Base-by-base conservation (phyloP, 2,329 filamentous ascomycete species). In the Trichophyton rubrum region DNA sequence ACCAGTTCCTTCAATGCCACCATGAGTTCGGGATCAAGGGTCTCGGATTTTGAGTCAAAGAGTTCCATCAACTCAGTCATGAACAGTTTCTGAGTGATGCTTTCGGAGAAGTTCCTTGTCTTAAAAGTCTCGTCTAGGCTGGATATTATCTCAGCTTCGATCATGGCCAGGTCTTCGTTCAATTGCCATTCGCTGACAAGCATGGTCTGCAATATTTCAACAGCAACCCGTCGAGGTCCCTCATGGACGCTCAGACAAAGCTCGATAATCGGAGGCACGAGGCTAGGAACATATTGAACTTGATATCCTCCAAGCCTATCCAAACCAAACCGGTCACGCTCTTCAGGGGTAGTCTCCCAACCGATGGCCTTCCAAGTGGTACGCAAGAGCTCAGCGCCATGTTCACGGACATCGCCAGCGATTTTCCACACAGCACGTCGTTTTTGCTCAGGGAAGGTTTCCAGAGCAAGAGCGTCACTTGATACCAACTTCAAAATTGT, bases 171-270 rank as follows among this genome's bases (percentile, higher is more conserved):
- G 70, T 97, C 92, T 70, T 96, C 89, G 70, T 90, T 96, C 64
- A 99, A 75, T 15, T 90, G 91, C 93, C 93, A 99, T 74, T 99
- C 93, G 74, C 91, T 95, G 66, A 97, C 86, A 68, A 99, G 95
- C 93, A 99, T 99, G 2, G 90, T 95, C 72, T 96, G 90, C 63
- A 99, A 75, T 20, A 99, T 88, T 71, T 96, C 89, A 33, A 96
- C 90, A 0, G 92, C 93, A 73, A 95, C 93, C 64, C 84, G 85
- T 62, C 93, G 84, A 61, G 99, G 78, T 2, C 91, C 91, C 71
- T 95, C 90, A 66, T 99, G 93, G 3, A 97, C 90, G 69, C 92
- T 97, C 60, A 99, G 80, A 70, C 93, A 99, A 8, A 99, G 81
- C 73, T 95, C 90, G 24, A 97, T 88, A 58, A 97, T 93, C 0